Conservation (phyloP, 2,329 filamentous ascomycete genomes). For the Ceratocystis colombiana region DNA sequence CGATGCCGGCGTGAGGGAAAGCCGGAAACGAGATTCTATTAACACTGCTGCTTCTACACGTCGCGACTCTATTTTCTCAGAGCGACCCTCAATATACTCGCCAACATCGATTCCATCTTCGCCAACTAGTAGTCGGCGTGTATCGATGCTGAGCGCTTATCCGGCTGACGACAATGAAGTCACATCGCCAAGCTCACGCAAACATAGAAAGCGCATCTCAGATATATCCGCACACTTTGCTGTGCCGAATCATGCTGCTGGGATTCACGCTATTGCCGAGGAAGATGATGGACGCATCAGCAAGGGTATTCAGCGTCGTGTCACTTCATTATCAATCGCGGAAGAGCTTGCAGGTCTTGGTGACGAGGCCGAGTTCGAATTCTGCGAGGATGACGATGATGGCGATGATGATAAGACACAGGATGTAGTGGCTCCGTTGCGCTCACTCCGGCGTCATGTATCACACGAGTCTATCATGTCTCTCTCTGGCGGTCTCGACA, state of each 20-base stretch:
- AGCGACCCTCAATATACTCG: conserved; percentile 52
- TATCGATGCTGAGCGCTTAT: conserved; percentile 19
- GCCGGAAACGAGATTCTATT: conserved; percentile 23
- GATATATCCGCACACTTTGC: conserved; percentile 24
- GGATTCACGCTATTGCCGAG: conserved; percentile 33
- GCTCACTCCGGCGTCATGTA: conserved; percentile 50
- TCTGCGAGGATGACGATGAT: conserved; percentile 29
- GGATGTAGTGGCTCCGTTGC: conserved; percentile 35
- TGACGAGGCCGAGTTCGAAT: conserved; percentile 26
- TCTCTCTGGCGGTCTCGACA: conserved; percentile 76
- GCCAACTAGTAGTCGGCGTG: conserved; percentile 48
- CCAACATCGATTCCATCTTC: conserved; percentile 71
- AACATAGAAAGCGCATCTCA: conserved; percentile 22
- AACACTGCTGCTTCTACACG: conserved; percentile 37
- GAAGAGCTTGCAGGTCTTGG: conserved; percentile 25
- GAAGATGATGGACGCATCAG: conserved; percentile 32
- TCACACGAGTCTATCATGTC: conserved; percentile 90
- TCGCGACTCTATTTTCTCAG: conserved; percentile 53
- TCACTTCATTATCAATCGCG: conserved; percentile 22
- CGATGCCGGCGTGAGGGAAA: conserved; percentile 14
- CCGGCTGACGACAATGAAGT: conserved; percentile 19
- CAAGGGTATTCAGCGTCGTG: conserved; percentile 13
- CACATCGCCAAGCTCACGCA: conserved; percentile 20
- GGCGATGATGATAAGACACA: conserved; percentile 30
- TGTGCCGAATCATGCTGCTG: conserved; percentile 27